Conservation (phyloP, 768 basidiomycete genomes). For the Rhizopogon vulgaris region DNA sequence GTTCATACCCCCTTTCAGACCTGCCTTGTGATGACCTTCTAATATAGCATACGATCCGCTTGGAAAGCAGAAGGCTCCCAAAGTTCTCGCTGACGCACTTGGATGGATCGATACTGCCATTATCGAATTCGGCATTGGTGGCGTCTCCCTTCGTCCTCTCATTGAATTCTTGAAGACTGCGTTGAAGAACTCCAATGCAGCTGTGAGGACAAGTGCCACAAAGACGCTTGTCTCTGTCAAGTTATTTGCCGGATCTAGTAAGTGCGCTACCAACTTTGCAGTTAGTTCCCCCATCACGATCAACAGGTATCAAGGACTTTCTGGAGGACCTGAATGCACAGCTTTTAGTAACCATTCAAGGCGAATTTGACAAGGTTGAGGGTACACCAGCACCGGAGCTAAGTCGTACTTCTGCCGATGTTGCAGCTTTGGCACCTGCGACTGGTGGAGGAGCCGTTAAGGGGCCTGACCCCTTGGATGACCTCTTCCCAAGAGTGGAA, state of each 20-base stretch:
- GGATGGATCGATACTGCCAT: constrained; percentile 84
- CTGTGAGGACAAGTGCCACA: constrained; percentile 90
- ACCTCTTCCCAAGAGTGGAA: constrained; percentile 93
- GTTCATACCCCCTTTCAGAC: constrained; percentile 14
- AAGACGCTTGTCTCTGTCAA: constrained; percentile 88
- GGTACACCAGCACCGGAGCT: constrained; percentile 73
- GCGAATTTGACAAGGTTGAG: constrained; percentile 91
- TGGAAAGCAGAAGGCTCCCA: constrained; percentile 94
- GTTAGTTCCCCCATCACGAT: constrained; percentile 8
- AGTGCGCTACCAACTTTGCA: constrained; percentile 13
- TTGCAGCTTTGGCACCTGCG: constrained; percentile 44
- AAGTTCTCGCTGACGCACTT: constrained; percentile 88
- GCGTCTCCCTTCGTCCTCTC: constrained; percentile 73
- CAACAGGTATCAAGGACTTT: constrained; percentile 81
- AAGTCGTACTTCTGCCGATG: constrained; percentile 69
- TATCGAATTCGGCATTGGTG: constrained; percentile 86
- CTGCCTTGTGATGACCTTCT: constrained; percentile 9
- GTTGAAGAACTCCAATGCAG: constrained; percentile 89
- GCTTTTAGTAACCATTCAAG: constrained; percentile 80
- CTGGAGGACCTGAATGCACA: constrained; percentile 94
- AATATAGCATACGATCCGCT: constrained; percentile 83
- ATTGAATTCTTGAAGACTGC: constrained; percentile 88
- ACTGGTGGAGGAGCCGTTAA: constrained; percentile 36
- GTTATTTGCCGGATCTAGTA: constrained; percentile 86
- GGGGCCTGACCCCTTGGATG: constrained; percentile 73